Base-by-base conservation (phyloP, 768 basidiomycete genomes). In the Solioccasus polychromus region DNA sequence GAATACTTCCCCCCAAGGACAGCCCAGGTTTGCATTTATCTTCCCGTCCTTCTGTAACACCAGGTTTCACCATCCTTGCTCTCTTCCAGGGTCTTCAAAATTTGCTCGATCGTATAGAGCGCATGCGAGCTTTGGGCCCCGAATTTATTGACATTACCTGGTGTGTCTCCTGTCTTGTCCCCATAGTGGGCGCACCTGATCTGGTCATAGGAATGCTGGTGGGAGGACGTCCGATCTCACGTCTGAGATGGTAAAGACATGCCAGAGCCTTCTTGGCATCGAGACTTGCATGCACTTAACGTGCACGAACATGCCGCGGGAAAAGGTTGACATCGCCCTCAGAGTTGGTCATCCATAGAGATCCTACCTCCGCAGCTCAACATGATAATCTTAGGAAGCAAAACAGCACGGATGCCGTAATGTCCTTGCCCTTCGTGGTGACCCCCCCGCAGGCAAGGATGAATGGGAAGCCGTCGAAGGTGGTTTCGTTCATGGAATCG, bases 211-310 rank as follows among this genome's bases (percentile, higher is more conserved):
- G 93, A 95, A 95, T 71, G 94, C 94, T 43, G 94, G 94, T 44
- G 94, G 94, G 43, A 80, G 93, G 50, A 95, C 93, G 28, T 95
- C 93, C 34, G 94, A 96, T 59, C 70, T 97, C 46, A 95, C 94
- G 10, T 83, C 89, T 5, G 90, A 93, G 58, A 82, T 97, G 73
- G 91, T 96, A 50, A 92, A 92, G 69, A 91, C 88, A 32, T 95
- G 93, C 63, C 93, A 97, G 69, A 77, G 88, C 37, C 68, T 90
- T 30, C 90, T 98, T 66, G 96, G 94, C 0, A 76, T 98, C 19
- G 93, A 98, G 70, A 95, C 93, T 23, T 97, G 93, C 71, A 92
- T 99, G 92, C 96, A 99, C 69, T 68, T 99, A 55, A 98, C 95
- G 35, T 98, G 96, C 63, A 98, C 96, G 39, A 96, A 95, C 70